phyloP scores from a whole-genome alignment of 805 yeast species.

The Lipomyces yamanashiensis region DNA sequence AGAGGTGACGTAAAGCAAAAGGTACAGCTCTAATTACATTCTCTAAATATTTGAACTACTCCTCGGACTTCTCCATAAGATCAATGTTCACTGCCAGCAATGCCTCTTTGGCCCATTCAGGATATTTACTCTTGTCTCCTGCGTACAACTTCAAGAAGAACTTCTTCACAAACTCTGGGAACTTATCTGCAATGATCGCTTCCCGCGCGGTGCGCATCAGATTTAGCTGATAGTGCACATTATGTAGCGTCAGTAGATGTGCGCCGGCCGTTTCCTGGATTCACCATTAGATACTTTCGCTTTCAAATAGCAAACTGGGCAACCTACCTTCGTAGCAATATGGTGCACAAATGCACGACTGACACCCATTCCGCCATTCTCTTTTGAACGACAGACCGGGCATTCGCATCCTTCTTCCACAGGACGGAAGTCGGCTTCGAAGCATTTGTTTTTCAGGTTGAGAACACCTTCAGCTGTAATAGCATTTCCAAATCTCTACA shows the following conservation, averaged over 20 bases:
- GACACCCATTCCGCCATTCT: conserved; percentile 46
- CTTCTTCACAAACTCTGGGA: conserved; percentile 46
- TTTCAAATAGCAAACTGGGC: no score
- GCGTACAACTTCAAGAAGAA: conserved; percentile 46
- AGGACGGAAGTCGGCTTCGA: conserved; percentile 46
- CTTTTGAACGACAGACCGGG: conserved; percentile 47
- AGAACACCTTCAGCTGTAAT: conserved; percentile 48
- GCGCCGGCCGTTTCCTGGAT: conserved; percentile 51
- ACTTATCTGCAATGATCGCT: conserved; percentile 48
- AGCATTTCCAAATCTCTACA: conserved; percentile 51
- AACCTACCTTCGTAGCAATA: conserved; percentile 43
- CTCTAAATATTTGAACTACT: not conserved
- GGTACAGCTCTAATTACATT: no score
- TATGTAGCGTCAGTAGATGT: conserved; percentile 51
- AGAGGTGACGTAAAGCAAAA: not conserved
- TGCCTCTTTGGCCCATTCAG: conserved; percentile 53
- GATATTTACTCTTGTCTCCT: conserved; percentile 45
- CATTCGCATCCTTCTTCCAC: conserved; percentile 51
- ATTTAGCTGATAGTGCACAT: conserved; percentile 51
- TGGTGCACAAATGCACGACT: conserved; percentile 48
- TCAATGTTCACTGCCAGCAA: conserved; percentile 46
- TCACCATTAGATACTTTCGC: not conserved
- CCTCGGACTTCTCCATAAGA: conserved; percentile 31
- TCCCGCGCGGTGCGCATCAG: conserved; percentile 49
- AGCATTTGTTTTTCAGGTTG: conserved; percentile 46